Percentiles rank a stretch among this genome's conserved stretches.
Evolutionary conservation across 371 early-diverging fungal genomes (phyloP).

Genomic region (Lichtheimia hyalospora): DNA sequence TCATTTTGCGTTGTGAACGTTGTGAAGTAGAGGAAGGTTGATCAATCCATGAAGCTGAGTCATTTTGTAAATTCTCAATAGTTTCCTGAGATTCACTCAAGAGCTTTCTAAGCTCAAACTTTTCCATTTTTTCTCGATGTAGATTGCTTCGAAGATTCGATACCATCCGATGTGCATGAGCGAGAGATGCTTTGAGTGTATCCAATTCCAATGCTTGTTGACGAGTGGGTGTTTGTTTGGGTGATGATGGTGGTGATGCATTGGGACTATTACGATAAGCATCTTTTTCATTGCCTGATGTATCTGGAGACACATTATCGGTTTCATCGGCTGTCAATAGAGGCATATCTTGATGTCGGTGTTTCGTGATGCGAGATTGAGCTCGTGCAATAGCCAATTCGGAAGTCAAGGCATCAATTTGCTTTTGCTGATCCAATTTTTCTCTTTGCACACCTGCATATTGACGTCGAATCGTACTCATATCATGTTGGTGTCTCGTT

Average conservation of each 20-base stretch:
- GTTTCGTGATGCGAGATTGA: slow-evolving; percentile 22
- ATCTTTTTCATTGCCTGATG: neutral
- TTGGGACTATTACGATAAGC: neutral
- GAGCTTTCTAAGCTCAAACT: slow-evolving; percentile 62
- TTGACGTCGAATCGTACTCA: slow-evolving; percentile 56
- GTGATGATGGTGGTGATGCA: slow-evolving; percentile 18
- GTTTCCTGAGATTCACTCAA: slow-evolving; percentile 65
- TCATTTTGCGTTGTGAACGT: neutral
- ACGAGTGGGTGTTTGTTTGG: slow-evolving; percentile 19
- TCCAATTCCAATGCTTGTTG: slow-evolving; percentile 44
- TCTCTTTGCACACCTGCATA: slow-evolving; percentile 62
- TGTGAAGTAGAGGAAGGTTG: neutral
- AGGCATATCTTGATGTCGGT: neutral
- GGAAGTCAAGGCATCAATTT: slow-evolving; percentile 58
- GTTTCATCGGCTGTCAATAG: too few species aligned
- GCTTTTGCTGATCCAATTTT: slow-evolving; percentile 52
- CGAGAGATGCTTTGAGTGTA: slow-evolving; percentile 45
- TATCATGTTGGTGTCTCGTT: slow-evolving; percentile 68
- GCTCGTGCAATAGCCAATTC: slow-evolving; percentile 53
- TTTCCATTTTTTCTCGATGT: slow-evolving; percentile 54
- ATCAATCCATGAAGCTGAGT: slow-evolving; percentile 24
- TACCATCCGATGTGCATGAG: slow-evolving; percentile 54
- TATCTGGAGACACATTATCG: neutral
- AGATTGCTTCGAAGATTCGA: slow-evolving; percentile 47
- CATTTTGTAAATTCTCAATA: slow-evolving; percentile 59